phyloP scores from a whole-genome alignment of 75 land plant genomes.

The Picea sitchensis region DNA sequence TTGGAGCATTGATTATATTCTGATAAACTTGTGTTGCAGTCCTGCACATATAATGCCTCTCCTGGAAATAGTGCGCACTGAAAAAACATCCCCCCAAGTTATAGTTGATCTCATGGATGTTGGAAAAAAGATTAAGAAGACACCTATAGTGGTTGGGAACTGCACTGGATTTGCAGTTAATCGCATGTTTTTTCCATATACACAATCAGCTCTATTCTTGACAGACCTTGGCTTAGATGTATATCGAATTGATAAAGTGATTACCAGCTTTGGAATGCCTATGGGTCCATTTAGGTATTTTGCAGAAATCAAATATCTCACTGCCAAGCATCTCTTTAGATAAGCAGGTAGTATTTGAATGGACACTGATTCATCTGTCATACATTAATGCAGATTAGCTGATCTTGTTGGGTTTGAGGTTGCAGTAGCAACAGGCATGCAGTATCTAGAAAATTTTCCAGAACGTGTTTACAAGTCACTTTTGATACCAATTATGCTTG shows the following conservation, averaged over 20 bases:
- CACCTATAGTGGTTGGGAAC: conserved; percentile 78
- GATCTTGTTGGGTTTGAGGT: conserved; percentile 85
- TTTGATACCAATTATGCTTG: conserved; percentile 57
- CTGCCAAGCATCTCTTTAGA: no score
- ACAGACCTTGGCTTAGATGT: conserved; percentile 68
- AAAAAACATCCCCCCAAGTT: conserved; percentile 69
- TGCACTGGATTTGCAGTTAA: conserved; percentile 93
- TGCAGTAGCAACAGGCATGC: conserved; percentile 56
- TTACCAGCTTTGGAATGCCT: conserved; percentile 83
- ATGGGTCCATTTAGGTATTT: conserved; percentile 87
- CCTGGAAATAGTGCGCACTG: conserved; percentile 75
- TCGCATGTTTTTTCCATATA: conserved; percentile 84
- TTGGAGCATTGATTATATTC: not conserved
- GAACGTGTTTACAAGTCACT: conserved; percentile 63
- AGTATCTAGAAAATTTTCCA: conserved; percentile 58
- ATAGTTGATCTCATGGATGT: conserved; percentile 73
- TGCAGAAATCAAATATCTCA: no score
- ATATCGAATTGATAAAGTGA: conserved; percentile 63
- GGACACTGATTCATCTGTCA: not conserved
- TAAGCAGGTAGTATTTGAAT: not conserved
- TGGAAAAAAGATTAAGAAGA: conserved; percentile 70
- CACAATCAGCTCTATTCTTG: conserved; percentile 63
- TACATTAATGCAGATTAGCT: conserved; percentile 39
- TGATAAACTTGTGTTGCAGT: conserved; percentile 20
- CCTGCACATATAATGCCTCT: conserved; percentile 84